phyloP scores from a whole-genome alignment of 2,329 filamentous ascomycete genomes.

The Tolypocladium endophyticum region DNA sequence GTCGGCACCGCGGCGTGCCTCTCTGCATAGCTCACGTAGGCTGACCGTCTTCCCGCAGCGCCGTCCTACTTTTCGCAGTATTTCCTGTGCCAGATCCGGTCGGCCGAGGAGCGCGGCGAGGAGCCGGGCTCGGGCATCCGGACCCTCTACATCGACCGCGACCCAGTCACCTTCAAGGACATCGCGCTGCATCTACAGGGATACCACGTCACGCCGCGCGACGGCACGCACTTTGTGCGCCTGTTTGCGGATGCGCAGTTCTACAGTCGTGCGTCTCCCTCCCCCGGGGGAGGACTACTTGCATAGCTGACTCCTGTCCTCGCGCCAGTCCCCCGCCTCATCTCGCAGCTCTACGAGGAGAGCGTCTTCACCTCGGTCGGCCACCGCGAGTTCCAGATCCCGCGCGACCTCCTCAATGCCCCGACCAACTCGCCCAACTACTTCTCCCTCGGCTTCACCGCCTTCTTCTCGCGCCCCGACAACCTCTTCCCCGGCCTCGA shows the following conservation, averaged over 20 bases:
- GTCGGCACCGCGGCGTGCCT: no score
- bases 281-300: background rate
- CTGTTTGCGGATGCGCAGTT: conserved; percentile 93
- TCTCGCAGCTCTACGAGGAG: conserved; percentile 83
- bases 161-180: conserved; percentile 79
- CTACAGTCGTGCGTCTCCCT: conserved; percentile 56
- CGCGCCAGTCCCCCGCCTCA: conserved; percentile 65
- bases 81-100: conserved; percentile 71
- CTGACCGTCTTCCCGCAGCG: conserved; percentile 37
- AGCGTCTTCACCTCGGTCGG: conserved; percentile 91
- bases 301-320: background rate
- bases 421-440: conserved; percentile 93
- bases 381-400: conserved; percentile 77
- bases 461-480: conserved; percentile 72
- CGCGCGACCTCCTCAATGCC: conserved; percentile 72
- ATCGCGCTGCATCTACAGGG: conserved; percentile 87
- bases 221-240: conserved; percentile 81
- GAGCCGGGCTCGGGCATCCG: conserved; percentile 43
- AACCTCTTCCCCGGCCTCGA: conserved; percentile 82
- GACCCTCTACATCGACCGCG: conserved; percentile 90
- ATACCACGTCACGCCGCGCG: conserved; percentile 73
- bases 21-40: no score
- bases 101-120: conserved; percentile 48
- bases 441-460: conserved; percentile 81
- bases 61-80: conserved; percentile 95